These are phyloP conservation scores for Elaeis oleifera DNA, from an alignment of 202 grass and related monocot species.

Conservation along the genomic window DNA sequence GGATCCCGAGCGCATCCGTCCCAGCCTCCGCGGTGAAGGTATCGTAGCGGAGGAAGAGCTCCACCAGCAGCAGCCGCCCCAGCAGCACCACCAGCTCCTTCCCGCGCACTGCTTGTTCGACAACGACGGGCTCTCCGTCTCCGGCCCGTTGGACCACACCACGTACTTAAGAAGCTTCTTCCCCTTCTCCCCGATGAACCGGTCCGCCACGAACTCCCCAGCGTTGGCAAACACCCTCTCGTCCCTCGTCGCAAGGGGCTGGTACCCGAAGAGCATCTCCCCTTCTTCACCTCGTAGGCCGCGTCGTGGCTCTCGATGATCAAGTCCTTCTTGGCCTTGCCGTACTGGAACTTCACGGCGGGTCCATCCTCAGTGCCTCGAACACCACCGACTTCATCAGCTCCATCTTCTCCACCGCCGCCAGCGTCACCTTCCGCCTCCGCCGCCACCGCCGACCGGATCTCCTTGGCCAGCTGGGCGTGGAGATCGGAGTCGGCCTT, in stretches of 20 bases:
- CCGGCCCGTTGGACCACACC: slow-evolving; percentile 78
- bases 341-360: slow-evolving; percentile 92
- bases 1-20: slow-evolving; percentile 36
- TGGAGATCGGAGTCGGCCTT: slow-evolving; percentile 35
- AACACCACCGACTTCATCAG: slow-evolving; percentile 76
- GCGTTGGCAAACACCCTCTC: slow-evolving; percentile 50
- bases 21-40: slow-evolving; percentile 52
- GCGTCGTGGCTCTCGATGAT: slow-evolving; percentile 60
- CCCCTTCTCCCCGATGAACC: slow-evolving; percentile 61
- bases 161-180: slow-evolving; percentile 70
- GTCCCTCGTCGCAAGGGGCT: slow-evolving; percentile 65
- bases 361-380: slow-evolving; percentile 70
- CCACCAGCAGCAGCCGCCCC: slow-evolving; percentile 61
- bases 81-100: slow-evolving; percentile 78
- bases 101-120: slow-evolving; percentile 83
- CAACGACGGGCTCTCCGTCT: slow-evolving; percentile 54
- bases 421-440: slow-evolving; percentile 43
- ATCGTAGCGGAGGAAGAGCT: slow-evolving; percentile 81
- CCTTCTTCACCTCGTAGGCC: slow-evolving; percentile 48
- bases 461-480: slow-evolving; percentile 33
- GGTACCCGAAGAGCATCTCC: slow-evolving; percentile 90
- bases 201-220: slow-evolving; percentile 51
- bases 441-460: slow-evolving; percentile 34
- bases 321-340: slow-evolving; percentile 57
- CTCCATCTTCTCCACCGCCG: slow-evolving; percentile 60